Evolutionary conservation across 257 asterid genomes (phyloP).

Genomic region (Gentiana macrophylla): DNA sequence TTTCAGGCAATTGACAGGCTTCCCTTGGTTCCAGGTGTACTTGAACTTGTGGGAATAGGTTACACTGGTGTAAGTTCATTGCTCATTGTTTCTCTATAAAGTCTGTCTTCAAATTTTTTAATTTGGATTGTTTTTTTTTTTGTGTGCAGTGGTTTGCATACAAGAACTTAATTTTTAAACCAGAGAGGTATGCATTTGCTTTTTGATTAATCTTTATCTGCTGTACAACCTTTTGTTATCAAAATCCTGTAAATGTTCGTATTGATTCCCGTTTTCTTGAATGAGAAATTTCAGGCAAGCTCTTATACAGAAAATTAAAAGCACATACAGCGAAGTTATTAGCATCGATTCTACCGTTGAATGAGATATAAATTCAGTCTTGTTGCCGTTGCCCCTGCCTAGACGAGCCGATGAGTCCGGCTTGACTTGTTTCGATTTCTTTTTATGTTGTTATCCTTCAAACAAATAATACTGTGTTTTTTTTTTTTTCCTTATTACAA

Average conservation of each 20-base stretch:
- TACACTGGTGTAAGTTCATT: slow-evolving; percentile 60
- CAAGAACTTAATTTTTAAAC: slow-evolving; percentile 50
- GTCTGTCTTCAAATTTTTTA: too few species aligned
- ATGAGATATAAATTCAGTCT: not conserved
- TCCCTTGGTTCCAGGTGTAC: slow-evolving; percentile 75
- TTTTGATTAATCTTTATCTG: not conserved
- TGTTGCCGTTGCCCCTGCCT: too few species aligned
- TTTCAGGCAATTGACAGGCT: slow-evolving; percentile 83
- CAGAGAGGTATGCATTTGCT: slow-evolving; percentile 41
- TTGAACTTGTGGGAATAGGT: slow-evolving; percentile 88
- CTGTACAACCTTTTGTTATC: not conserved
- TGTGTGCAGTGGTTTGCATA: slow-evolving; percentile 77
- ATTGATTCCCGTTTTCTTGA: not conserved
- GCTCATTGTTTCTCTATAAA: not conserved
- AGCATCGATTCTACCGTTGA: slow-evolving; percentile 42
- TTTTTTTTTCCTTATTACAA: too few species aligned
- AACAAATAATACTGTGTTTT: too few species aligned
- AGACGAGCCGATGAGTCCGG: too few species aligned
- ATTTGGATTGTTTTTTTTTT: not conserved
- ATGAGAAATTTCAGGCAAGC: slow-evolving; percentile 52
- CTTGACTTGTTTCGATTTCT: too few species aligned
- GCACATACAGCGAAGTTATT: slow-evolving; percentile 41
- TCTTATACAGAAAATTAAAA: slow-evolving; percentile 49
- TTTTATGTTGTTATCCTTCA: too few species aligned
- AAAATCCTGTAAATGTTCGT: not conserved